phyloP scores from a whole-genome alignment of 164 flowering plant genomes.

The Santalum album region DNA sequence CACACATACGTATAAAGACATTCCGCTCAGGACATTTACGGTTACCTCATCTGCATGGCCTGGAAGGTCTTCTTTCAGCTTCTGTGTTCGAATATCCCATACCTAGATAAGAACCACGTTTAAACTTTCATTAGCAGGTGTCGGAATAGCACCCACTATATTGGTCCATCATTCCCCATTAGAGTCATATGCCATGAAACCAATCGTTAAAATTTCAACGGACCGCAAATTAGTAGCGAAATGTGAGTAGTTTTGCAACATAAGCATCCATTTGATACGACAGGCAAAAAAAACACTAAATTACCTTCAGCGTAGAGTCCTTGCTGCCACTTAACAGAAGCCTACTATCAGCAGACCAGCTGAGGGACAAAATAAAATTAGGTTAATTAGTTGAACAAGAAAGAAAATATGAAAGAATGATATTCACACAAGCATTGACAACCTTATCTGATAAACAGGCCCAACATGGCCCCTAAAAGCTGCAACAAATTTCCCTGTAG shows the following conservation, averaged over 20 bases:
- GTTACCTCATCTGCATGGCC: constrained; percentile 99
- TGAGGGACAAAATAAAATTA: constrained; percentile 24
- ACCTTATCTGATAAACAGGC: constrained; percentile 98
- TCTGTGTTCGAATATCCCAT: constrained; percentile 81
- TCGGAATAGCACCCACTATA: too few relatives aligned
- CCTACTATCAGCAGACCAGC: constrained; percentile 99
- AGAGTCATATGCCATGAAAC: too few relatives aligned
- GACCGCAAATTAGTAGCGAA: too few relatives aligned
- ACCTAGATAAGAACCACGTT: constrained; percentile 28
- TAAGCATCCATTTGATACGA: too few relatives aligned
- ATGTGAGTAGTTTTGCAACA: too few relatives aligned
- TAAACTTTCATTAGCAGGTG: background rate
- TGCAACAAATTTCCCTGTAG: constrained; percentile 78
- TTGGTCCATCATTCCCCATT: too few relatives aligned
- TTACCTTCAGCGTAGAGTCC: constrained; percentile 89
- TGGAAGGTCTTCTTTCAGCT: constrained; percentile 90
- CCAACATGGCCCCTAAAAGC: constrained; percentile 97
- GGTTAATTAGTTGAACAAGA: constrained; percentile 6
- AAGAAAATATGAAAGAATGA: background rate
- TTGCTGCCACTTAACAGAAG: constrained; percentile 97
- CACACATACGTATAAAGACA: too few relatives aligned
- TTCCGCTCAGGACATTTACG: background rate
- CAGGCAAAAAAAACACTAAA: too few relatives aligned
- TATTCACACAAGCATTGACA: constrained; percentile 4
- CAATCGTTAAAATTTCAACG: background rate